phyloP scores from a whole-genome alignment of 345 rosid species.

The Trapa bicornis region DNA sequence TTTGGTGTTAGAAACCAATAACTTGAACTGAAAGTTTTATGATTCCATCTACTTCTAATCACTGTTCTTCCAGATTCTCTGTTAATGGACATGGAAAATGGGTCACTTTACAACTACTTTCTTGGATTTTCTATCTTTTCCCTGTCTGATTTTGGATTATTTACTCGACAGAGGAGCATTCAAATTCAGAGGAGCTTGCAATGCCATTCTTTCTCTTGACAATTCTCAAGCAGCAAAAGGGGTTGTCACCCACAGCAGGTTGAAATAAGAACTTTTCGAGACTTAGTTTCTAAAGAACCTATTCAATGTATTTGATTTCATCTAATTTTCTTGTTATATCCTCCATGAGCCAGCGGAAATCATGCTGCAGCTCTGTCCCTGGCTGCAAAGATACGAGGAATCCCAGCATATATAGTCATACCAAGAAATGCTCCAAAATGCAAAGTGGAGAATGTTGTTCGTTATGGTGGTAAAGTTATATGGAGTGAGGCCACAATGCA shows the following conservation, averaged over 20 bases:
- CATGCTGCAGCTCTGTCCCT: constrained; percentile 93
- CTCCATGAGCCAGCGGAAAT: constrained; percentile 48
- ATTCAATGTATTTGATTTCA: background rate
- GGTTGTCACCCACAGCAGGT: constrained; percentile 94
- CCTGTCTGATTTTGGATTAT: background rate
- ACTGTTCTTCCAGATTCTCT: background rate
- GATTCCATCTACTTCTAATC: background rate
- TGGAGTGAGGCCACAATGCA: constrained; percentile 59
- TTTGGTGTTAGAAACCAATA: background rate
- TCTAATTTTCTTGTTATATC: background rate
- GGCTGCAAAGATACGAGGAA: constrained; percentile 71
- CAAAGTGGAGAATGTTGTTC: constrained; percentile 73
- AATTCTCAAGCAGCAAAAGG: constrained; percentile 63
- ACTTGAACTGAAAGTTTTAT: background rate
- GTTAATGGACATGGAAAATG: background rate
- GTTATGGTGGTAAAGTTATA: constrained; percentile 66
- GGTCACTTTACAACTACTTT: background rate
- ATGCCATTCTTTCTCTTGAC: constrained; percentile 64
- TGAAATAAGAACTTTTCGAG: background rate
- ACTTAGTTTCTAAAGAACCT: background rate
- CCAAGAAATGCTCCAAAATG: constrained; percentile 85
- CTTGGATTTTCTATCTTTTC: background rate
- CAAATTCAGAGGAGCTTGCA: constrained; percentile 89
- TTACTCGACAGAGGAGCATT: constrained; percentile 58
- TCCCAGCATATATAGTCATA: constrained; percentile 62